Evolutionary conservation across 768 basidiomycete genomes (phyloP).

Genomic region (Rickenella mellea): DNA sequence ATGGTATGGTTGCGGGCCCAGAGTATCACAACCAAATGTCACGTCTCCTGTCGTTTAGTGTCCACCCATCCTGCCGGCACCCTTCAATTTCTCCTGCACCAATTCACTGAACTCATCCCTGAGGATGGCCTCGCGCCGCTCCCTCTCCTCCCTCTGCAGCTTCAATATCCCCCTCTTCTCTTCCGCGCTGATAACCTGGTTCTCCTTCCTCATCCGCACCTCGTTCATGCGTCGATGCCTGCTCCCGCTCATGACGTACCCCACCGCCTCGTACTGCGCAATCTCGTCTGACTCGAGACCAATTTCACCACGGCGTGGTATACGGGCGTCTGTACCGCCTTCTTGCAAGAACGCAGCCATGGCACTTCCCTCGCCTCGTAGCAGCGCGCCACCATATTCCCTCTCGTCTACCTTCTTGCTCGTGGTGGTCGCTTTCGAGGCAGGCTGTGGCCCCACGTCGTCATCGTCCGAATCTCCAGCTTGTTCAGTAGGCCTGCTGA

Average conservation of each 20-base stretch:
- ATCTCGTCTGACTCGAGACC: conserved; percentile 86
- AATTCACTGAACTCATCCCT: conserved; percentile 86
- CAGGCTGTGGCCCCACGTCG: conserved; percentile 74
- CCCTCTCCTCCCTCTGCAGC: conserved; percentile 88
- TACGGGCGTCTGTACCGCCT: conserved; percentile 65
- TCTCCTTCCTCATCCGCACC: conserved; percentile 97
- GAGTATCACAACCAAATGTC: too few relatives aligned
- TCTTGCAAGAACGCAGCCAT: conserved; percentile 97
- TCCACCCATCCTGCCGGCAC: conserved; percentile 16
- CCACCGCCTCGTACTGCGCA: conserved; percentile 75
- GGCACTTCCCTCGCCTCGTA: conserved; percentile 95
- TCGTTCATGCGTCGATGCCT: conserved; percentile 81
- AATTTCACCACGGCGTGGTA: conserved; percentile 98
- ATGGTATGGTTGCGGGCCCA: too few relatives aligned
- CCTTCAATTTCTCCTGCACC: conserved; percentile 66
- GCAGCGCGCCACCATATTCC: conserved; percentile 80
- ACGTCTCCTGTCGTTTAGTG: too few relatives aligned
- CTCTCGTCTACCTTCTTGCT: conserved; percentile 64
- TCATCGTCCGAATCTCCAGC: conserved; percentile 44
- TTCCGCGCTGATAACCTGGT: conserved; percentile 98
- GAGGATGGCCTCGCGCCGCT: conserved; percentile 81
- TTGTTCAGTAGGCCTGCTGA: too few relatives aligned
- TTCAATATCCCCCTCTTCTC: conserved; percentile 96
- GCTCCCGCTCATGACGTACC: conserved; percentile 67
- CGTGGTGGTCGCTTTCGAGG: conserved; percentile 26